These are phyloP conservation scores for Monascus purpureus DNA, from an alignment of 495 filamentous ascomycete genomes.

Conservation along the genomic window DNA sequence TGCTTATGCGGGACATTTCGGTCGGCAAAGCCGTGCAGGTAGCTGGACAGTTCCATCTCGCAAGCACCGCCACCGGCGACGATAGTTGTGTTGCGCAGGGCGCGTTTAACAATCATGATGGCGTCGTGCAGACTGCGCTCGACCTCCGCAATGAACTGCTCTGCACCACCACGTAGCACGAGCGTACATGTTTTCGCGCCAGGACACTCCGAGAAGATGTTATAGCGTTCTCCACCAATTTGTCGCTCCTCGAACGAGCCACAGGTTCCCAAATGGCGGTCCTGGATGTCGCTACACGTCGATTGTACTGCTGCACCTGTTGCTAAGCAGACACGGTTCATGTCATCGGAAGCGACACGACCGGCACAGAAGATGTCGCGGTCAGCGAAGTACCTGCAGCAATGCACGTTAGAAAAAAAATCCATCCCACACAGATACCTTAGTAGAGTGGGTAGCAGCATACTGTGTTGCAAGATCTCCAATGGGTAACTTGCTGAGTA, in stretches of 20 bases:
- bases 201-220: slow-evolving; percentile 94
- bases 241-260: slow-evolving; percentile 87
- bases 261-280: slow-evolving; percentile 83
- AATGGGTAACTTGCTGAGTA: slow-evolving; percentile 93
- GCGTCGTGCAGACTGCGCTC: slow-evolving; percentile 95
- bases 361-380: slow-evolving; percentile 97
- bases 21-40: slow-evolving; percentile 84
- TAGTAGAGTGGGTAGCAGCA: slow-evolving; percentile 7
- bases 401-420: slow-evolving; percentile 4
- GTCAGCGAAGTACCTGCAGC: slow-evolving; percentile 72
- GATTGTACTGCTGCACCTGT: slow-evolving; percentile 87
- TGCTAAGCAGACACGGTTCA: slow-evolving; percentile 91
- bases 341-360: slow-evolving; percentile 80
- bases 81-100: slow-evolving; percentile 83
- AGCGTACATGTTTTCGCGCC: slow-evolving; percentile 93
- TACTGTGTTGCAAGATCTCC: slow-evolving; percentile 94
- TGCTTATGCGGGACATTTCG: slow-evolving; percentile 88
- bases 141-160: slow-evolving; percentile 98
- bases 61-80: slow-evolving; percentile 89
- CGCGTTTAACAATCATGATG: slow-evolving; percentile 98
- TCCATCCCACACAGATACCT: not conserved
- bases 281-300: slow-evolving; percentile 89
- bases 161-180: slow-evolving; percentile 85
- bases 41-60: slow-evolving; percentile 93
- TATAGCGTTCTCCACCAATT: slow-evolving; percentile 94